Evolutionary conservation across 2,329 filamentous ascomycete species (phyloP).

Genomic region (Fusarium sp.): DNA sequence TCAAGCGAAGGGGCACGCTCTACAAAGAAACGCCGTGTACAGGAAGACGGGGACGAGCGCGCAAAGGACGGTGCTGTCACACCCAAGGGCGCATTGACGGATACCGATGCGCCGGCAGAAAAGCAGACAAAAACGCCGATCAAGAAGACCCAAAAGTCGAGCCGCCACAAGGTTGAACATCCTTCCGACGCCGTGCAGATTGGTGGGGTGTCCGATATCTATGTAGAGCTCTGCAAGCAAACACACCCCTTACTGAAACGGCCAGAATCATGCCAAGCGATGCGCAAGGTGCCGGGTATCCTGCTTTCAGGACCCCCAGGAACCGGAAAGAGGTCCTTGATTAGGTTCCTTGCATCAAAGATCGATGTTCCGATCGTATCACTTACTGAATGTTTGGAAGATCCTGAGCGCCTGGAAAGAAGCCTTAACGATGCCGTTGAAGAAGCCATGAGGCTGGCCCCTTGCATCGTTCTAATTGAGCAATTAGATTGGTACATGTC

Average conservation of each 20-base stretch:
- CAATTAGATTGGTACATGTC: slow-evolving; percentile 88
- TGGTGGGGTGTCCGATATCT: slow-evolving; percentile 47
- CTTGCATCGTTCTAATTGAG: slow-evolving; percentile 91
- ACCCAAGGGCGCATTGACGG: slow-evolving; percentile 36
- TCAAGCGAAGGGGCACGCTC: slow-evolving; percentile 38
- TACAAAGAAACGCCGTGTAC: slow-evolving; percentile 50
- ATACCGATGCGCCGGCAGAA: slow-evolving; percentile 31
- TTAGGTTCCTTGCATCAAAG: slow-evolving; percentile 77
- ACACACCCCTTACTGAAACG: slow-evolving; percentile 32
- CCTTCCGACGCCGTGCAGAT: slow-evolving; percentile 36
- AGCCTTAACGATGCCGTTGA: slow-evolving; percentile 64
- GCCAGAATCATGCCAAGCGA: slow-evolving; percentile 32
- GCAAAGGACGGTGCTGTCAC: slow-evolving; percentile 18
- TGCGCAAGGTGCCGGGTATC: slow-evolving; percentile 62
- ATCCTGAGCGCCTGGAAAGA: slow-evolving; percentile 55
- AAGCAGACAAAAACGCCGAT: slow-evolving; percentile 44
- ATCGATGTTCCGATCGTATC: slow-evolving; percentile 80
- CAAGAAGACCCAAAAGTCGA: slow-evolving; percentile 49
- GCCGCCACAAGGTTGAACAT: slow-evolving; percentile 48
- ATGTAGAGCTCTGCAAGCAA: slow-evolving; percentile 36
- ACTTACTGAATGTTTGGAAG: slow-evolving; percentile 50
- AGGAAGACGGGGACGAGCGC: slow-evolving; percentile 44
- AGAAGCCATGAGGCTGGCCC: slow-evolving; percentile 85
- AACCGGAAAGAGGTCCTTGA: slow-evolving; percentile 83
- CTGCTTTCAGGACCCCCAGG: slow-evolving; percentile 82